A percentile compares a stretch with the other conserved stretches of the same genome.
phyloP scores from a whole-genome alignment of 805 yeast species.

The Teunomyces lycoperdinae region DNA sequence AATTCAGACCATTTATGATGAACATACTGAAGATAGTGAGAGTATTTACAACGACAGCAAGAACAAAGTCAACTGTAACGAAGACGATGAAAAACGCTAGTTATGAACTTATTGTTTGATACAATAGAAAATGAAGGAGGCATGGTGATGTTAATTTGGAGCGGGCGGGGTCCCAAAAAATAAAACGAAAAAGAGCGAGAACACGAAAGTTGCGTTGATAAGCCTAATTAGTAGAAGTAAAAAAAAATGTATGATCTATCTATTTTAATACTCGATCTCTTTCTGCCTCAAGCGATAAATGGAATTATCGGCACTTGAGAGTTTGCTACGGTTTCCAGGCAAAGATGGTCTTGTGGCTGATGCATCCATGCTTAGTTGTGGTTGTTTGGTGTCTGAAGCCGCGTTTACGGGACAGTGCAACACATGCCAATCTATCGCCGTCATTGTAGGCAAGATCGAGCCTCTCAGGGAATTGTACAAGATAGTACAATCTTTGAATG shows the following conservation, averaged over 20 bases:
- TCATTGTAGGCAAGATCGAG: conserved; percentile 23
- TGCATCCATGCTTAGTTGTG: conserved; percentile 38
- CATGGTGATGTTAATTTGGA: not conserved
- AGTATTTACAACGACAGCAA: conserved; percentile 52
- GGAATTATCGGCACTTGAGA: conserved; percentile 21
- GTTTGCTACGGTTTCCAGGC: conserved; percentile 24
- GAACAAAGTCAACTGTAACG: conserved; percentile 50
- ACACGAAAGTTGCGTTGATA: not conserved
- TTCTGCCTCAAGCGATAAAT: conserved; percentile 1
- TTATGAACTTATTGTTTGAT: not conserved
- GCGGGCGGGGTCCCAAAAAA: not conserved
- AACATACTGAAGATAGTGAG: conserved; percentile 13
- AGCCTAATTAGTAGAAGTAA: not conserved
- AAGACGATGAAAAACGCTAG: conserved; percentile 13
- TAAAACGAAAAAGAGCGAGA: not conserved
- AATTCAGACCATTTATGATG: conserved; percentile 12
- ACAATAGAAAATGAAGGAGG: not conserved
- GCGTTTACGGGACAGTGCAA: conserved; percentile 15
- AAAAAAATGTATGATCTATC: not conserved
- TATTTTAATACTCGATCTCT: not conserved
- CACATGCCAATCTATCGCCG: conserved; percentile 9
- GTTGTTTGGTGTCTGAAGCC: conserved; percentile 38
- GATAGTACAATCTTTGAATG: conserved; percentile 19
- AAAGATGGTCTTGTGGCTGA: conserved; percentile 23
- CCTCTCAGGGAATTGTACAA: conserved; percentile 34